Evolutionary conservation across 2,329 filamentous ascomycete species (phyloP), one percentile per base, ranked within the genome.

Genomic region (Aureobasidium leucospermi): DNA sequence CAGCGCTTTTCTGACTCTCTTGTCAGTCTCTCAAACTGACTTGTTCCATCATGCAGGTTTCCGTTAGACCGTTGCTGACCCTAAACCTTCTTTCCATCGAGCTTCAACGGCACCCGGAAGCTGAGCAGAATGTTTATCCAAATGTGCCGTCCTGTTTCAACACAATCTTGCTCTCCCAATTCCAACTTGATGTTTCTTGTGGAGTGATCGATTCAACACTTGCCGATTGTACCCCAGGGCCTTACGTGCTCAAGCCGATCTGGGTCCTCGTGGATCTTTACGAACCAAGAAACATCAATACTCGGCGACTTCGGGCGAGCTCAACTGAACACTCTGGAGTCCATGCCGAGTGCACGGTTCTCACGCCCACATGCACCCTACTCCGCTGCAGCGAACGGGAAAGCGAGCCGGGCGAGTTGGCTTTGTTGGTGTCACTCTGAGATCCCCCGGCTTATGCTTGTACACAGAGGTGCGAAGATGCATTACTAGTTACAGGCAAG

Each of bases 41-140:
- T 58, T 41, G 43, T 58, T 58, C 55, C 55, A 58, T 58, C 36
- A 31, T 52, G 55, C 55, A 58, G 34, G 32, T 58, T 34, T 48
- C 52, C 52, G 41, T 31, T 57, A 57, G 42, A 57, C 52, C 39
- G 52, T 57, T 52, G 8, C 34, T 46, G 52, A 46, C 41, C 41
- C 52, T 46, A 57, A 57, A 57, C 52, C 31, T 57, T 57, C 32
- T 57, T 57, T 57, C 23, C 19, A 16, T 57, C 6, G n/a, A 28
- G 46, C 29, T 15, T 31, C 29, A 46, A 57, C 52, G 39, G 52
- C 41, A n/a, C 3, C 13, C 52, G 52, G 52, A 42, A 57, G 41
- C 52, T 57, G 52, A 46, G 31, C 23, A 41, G 10, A 43, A 42
- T 29, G 28, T 43, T 31, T 55, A n/a, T 32, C 29, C 15, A 32